phyloP scores from a whole-genome alignment of 2,329 filamentous ascomycete species.

The Diaporthe eres region DNA sequence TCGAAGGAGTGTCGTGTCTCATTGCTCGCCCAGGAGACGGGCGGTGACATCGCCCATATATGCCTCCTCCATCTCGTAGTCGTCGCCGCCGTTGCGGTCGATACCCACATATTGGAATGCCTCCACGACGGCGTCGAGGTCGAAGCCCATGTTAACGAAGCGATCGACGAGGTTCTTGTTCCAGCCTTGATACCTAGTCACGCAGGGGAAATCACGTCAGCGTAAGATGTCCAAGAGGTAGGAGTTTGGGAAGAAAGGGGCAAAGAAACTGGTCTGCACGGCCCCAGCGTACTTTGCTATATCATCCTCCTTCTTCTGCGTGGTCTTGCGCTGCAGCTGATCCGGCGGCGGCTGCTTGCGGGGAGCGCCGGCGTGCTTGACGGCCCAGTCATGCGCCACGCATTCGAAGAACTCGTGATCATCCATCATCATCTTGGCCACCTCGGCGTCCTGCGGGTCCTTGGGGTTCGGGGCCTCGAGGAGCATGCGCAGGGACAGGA shows the following conservation, averaged over 20 bases:
- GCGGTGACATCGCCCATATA: constrained; percentile 94
- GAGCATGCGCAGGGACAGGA: constrained; percentile 93
- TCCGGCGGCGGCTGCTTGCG: constrained; percentile 52
- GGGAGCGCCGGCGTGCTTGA: constrained; percentile 85
- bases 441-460: constrained; percentile 96
- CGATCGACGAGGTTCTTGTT: constrained; percentile 85
- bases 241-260: too few species aligned
- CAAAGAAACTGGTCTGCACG: constrained; percentile 37
- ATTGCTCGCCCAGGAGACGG: constrained; percentile 84
- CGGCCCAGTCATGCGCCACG: constrained; percentile 91
- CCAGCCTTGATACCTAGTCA: constrained; percentile 84
- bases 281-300: constrained; percentile 56
- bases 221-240: neutral
- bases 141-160: constrained; percentile 93
- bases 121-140: constrained; percentile 86
- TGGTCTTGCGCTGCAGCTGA: constrained; percentile 64
- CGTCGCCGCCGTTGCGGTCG: constrained; percentile 80
- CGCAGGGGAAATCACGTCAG: constrained; percentile 33
- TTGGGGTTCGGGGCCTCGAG: constrained; percentile 95
- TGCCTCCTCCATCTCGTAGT: constrained; percentile 90
- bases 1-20: neutral
- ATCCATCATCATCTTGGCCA: constrained; percentile 89
- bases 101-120: constrained; percentile 88
- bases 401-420: constrained; percentile 84
- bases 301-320: constrained; percentile 68